A percentile compares a stretch with the other conserved stretches of the same genome.
These are phyloP conservation scores for Zygosaccharomyces sapae DNA, from an alignment of 1,139 yeast genomes.

Conservation along the genomic window DNA sequence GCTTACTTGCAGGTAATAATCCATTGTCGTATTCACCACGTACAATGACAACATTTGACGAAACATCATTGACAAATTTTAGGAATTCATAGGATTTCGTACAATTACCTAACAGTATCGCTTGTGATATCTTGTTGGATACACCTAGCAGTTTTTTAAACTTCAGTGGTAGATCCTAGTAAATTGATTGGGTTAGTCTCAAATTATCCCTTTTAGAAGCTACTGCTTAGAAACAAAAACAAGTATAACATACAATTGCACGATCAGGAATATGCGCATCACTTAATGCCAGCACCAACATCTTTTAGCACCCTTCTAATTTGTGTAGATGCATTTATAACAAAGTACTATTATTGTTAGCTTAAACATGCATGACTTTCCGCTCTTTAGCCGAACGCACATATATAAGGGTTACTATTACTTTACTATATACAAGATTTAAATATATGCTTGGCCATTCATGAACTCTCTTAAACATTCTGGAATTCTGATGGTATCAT, in stretches of 20 bases:
- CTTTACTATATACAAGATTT: constrained; percentile 17
- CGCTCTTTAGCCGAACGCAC: constrained; percentile 2
- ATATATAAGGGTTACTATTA: neutral
- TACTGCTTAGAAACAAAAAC: constrained; percentile 1
- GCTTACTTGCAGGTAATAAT: constrained; percentile 46
- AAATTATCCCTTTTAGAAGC: neutral
- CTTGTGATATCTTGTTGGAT: constrained; percentile 82
- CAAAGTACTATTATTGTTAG: neutral
- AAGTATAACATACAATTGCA: constrained; percentile 45
- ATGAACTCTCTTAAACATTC: constrained; percentile 59
- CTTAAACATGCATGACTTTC: neutral
- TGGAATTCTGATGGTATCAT: constrained; percentile 61
- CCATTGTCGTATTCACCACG: constrained; percentile 67
- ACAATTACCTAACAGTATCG: constrained; percentile 79
- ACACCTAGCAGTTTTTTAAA: constrained; percentile 62
- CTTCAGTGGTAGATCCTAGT: constrained; percentile 45
- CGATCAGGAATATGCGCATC: constrained; percentile 89
- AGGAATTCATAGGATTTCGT: constrained; percentile 64
- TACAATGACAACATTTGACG: constrained; percentile 71
- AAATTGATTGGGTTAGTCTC: constrained; percentile 7
- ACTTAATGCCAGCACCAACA: constrained; percentile 87
- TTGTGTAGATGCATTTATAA: no score
- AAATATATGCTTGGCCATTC: constrained; percentile 49
- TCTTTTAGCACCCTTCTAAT: constrained; percentile 27
- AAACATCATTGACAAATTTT: constrained; percentile 58